Conservation (phyloP, 148 eudicot species). For the Vaccinium darrowii region DNA sequence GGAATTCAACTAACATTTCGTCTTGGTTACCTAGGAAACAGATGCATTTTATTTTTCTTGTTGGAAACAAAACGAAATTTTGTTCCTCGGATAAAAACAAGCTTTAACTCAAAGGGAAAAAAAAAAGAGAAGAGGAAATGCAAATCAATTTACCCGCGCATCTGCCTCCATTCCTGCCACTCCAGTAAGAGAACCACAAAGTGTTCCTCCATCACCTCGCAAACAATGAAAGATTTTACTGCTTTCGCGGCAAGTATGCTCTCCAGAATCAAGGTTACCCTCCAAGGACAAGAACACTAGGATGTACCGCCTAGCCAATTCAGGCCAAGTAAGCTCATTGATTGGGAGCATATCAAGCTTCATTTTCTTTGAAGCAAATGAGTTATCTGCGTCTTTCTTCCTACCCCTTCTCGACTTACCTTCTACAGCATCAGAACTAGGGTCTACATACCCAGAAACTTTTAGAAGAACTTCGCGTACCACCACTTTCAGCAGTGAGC, state of each 20-base stretch:
- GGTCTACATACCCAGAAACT: slow-evolving; percentile 40
- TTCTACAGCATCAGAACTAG: slow-evolving; percentile 46
- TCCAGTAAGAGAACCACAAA: slow-evolving; percentile 54
- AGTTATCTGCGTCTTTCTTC: slow-evolving; percentile 44
- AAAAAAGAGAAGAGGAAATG: not conserved
- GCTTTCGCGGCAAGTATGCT: slow-evolving; percentile 43
- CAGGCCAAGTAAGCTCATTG: slow-evolving; percentile 60
- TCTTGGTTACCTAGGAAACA: not conserved
- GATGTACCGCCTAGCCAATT: slow-evolving; percentile 54
- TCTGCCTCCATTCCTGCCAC: slow-evolving; percentile 56
- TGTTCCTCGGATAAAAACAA: not conserved
- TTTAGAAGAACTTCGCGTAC: slow-evolving; percentile 40
- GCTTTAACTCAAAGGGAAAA: not conserved
- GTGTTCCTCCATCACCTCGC: slow-evolving; percentile 57
- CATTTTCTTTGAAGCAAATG: slow-evolving; percentile 31
- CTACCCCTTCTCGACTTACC: slow-evolving; percentile 46
- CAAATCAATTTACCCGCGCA: slow-evolving; percentile 45
- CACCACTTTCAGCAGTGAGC: slow-evolving; percentile 42
- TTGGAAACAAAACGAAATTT: not conserved
- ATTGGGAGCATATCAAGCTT: slow-evolving; percentile 49
- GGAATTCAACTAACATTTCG: not conserved
- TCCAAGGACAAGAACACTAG: slow-evolving; percentile 46
- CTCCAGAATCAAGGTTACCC: slow-evolving; percentile 50
- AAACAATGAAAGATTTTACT: slow-evolving; percentile 52
- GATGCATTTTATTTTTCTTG: not conserved